Evolutionary conservation across 2,329 filamentous ascomycete genomes (phyloP), one percentile per base, ranked within the genome.

Genomic region (Aspergillus luchuensis): DNA sequence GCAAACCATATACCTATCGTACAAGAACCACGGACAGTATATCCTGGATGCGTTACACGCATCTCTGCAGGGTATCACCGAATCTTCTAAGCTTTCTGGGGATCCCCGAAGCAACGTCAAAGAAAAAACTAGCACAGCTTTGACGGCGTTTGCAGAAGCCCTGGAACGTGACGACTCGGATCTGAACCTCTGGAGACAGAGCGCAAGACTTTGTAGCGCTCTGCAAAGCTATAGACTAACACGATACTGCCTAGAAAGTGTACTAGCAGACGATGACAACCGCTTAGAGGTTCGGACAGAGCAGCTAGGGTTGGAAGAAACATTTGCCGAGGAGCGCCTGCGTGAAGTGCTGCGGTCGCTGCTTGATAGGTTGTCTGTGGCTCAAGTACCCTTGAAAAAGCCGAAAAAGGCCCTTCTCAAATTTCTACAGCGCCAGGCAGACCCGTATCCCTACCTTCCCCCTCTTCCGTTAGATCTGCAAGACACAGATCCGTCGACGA

Each of bases 21-120:
- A 96, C 81, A 99, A 98, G 76, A 99, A 98, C 69, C 89, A 94
- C 77, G 95, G 92, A 45, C 91, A 98, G 71, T 97, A 96, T 72
- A 81, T 89, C 60, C 81, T 99, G n/a, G 94, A 99, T 73, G 81
- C 79, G 60, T 85, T 89, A 66, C 87, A 82, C 67, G 79, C 85
- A 74, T 82, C 78, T 47, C 65, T 83, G 21, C 67, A 69, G 30
- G 65, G 61, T 19, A 21, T 58, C 19, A 39, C 60, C n/a, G 21
- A 65, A 41, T 62, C 62, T 0, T 36, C 70, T 17, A 67, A 69
- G 5, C 41, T 50, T 48, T 56, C 63, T 6, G 58, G 61, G 13
- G 63, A 69, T 2, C 50, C 64, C 21, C 55, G 61, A 8, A 51
- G 45, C 15, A 65, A 72, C 8, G 67, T 73, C 33, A 69, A 71